Base-by-base conservation (phyloP, 2,329 filamentous ascomycete genomes). In the Raffaelea albimanens region DNA sequence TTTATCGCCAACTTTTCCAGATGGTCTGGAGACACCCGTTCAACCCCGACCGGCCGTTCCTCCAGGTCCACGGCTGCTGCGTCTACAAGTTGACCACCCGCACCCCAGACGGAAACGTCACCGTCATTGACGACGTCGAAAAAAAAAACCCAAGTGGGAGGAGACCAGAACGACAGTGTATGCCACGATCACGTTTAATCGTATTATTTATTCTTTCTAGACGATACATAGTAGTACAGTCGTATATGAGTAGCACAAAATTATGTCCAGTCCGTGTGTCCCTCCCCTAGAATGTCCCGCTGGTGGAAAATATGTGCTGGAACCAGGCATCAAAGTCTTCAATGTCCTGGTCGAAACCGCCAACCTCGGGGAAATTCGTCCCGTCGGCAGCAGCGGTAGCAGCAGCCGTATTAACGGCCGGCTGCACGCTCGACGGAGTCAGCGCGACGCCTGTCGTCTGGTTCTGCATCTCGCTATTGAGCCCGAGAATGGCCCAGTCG, bases 1-100 rank as follows among this genome's bases (percentile, higher is more conserved):
- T n/a, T n/a, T n/a, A n/a, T n/a, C n/a, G n/a, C n/a, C n/a, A n/a
- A n/a, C n/a, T n/a, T n/a, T n/a, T 5, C 21, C 84, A 85, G n/a
- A 84, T 89, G 78, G 79, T 76, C 61, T 90, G 84, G 85, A 76
- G 76, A 53, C 89, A 89, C 58, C 83, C 84, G 0, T 69, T 80
- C 2, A 87, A 41, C 33, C 42, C 42, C 29, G 46, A 50, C 22
- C 49, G 52, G 16, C 50, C 46, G 2, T 46, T 49, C 40, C 40
- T 54, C 9, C 46, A 50, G 48, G 50, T 52, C 2, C 50, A 52
- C 44, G 52, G 50, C 43, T 50, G 48, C 48, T 54, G 52, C 20
- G 50, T 50, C 5, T 52, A 42, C 34, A 43, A 40, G 34, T 48
- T 54, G n/a, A 49, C 46, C 1, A 47, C 50, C 2, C 46, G 48